A percentile compares a stretch with the other conserved stretches of the same genome.
Conservation (phyloP, 345 rosid genomes). For the Brassica napus region Da-Ae NC_063450.1:54492001-54492500, state of each 20-base stretch:
- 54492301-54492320: constrained; percentile 47
- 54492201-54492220: constrained; percentile 60
- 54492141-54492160: constrained; percentile 56
- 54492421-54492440: constrained; percentile 61
- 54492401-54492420: constrained; percentile 44
- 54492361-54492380: constrained; percentile 54
- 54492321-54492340: constrained; percentile 34
- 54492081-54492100: constrained; percentile 51
- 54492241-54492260: constrained; percentile 46
- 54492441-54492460: constrained; percentile 65
- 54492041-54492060: constrained; percentile 35
- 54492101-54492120: constrained; percentile 44
- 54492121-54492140: constrained; percentile 57
- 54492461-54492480: constrained; percentile 59
- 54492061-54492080: constrained; percentile 30
- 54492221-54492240: constrained; percentile 54
- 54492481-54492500: constrained; percentile 75
- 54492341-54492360: constrained; percentile 52
- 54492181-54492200: constrained; percentile 48
- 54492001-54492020: constrained; percentile 46
- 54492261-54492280: constrained; percentile 49
- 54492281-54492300: constrained; percentile 55
- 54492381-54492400: constrained; percentile 57
- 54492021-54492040: constrained; percentile 45
- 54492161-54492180: constrained; percentile 69